A percentile compares a stretch with the other conserved stretches of the same genome.
phyloP scores from a whole-genome alignment of 176 grass and related monocot genomes.

The Thinopyrum elongatum region DNA sequence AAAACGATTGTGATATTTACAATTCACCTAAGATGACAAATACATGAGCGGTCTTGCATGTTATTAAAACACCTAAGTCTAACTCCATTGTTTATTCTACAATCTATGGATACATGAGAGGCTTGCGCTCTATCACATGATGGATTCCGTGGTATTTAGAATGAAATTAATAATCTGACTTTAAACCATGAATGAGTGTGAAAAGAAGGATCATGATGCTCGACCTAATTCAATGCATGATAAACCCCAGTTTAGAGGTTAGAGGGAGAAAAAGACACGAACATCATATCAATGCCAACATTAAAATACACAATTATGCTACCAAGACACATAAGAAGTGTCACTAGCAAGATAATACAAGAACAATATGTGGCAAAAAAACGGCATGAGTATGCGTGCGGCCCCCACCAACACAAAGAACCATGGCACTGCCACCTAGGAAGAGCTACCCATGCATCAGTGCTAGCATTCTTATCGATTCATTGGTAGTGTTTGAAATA shows the following conservation, averaged over 20 bases:
- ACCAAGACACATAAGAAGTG: background rate
- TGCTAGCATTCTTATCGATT: background rate
- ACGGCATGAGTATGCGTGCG: background rate
- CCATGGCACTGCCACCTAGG: background rate
- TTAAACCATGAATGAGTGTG: background rate
- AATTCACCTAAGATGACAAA: background rate
- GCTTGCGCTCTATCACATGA: background rate
- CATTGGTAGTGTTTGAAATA: background rate
- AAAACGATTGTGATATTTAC: background rate
- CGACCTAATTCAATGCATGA: background rate
- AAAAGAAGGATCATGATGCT: background rate
- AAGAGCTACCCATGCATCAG: background rate
- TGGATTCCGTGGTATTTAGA: background rate
- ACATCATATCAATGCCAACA: background rate
- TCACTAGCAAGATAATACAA: background rate
- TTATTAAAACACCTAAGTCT: background rate
- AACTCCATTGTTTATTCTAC: background rate
- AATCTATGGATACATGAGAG: background rate
- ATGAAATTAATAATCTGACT: background rate
- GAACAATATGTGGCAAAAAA: background rate
- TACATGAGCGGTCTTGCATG: too few species aligned
- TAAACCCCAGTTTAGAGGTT: background rate
- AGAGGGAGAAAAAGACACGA: background rate
- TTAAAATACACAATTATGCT: background rate
- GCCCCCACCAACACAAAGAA: background rate